Percentiles rank a stretch among this genome's conserved stretches.
These are phyloP conservation scores for Leccinum aurantiacum DNA, from an alignment of 768 basidiomycete species.

Conservation along the genomic window DNA sequence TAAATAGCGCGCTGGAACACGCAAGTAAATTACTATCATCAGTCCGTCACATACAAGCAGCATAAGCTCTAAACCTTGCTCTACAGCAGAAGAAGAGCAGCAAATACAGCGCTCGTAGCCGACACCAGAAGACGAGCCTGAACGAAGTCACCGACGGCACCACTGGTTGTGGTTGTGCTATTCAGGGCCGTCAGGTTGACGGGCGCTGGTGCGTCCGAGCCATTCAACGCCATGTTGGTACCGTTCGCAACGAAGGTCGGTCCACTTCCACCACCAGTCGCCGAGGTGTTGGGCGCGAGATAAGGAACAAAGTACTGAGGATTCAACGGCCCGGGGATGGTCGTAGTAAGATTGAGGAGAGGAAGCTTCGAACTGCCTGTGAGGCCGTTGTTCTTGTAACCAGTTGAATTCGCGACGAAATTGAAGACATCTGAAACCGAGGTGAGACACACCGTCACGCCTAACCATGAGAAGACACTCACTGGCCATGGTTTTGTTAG, in stretches of 20 bases:
- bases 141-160: slow-evolving; percentile 5
- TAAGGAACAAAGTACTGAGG: slow-evolving; percentile 39
- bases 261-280: slow-evolving; percentile 41
- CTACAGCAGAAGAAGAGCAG: slow-evolving; percentile 18
- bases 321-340: slow-evolving; percentile 44
- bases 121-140: slow-evolving; percentile 7
- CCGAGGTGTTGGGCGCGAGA: slow-evolving; percentile 37
- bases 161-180: not conserved
- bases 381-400: slow-evolving; percentile 43
- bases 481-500: slow-evolving; percentile 39
- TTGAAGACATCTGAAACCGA: slow-evolving; percentile 44
- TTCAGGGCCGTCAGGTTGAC: slow-evolving; percentile 38
- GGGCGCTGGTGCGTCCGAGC: slow-evolving; percentile 31
- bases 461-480: not conserved
- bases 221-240: slow-evolving; percentile 35
- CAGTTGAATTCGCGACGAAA: slow-evolving; percentile 48
- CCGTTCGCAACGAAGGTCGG: slow-evolving; percentile 36
- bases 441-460: not conserved
- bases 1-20: not conserved
- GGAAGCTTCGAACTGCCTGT: slow-evolving; percentile 29
- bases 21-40: slow-evolving; percentile 8
- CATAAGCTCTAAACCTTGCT: not conserved
- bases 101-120: slow-evolving; percentile 10
- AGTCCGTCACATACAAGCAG: slow-evolving; percentile 4
- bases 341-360: slow-evolving; percentile 38